Conservation (phyloP, 805 yeast genomes). For the Metahyphopichia silvanorum region DNA sequence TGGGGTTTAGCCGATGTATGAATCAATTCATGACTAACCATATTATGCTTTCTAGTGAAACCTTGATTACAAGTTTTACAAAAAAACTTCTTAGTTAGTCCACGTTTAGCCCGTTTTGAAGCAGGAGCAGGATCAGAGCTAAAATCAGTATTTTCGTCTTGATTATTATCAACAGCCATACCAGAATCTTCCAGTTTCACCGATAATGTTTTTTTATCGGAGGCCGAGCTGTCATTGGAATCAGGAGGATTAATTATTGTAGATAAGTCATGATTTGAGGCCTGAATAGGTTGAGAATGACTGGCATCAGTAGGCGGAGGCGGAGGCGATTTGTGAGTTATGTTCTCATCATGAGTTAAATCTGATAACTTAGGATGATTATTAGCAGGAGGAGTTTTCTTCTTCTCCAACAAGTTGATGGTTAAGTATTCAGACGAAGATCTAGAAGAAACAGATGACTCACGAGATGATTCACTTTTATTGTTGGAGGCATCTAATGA, state of each 20-base stretch:
- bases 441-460: slow-evolving; percentile 1
- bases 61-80: slow-evolving; percentile 62
- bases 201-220: neutral
- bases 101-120: slow-evolving; percentile 2
- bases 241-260: neutral
- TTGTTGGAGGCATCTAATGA: too few species aligned
- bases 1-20: slow-evolving; percentile 67
- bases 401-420: neutral
- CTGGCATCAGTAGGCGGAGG: neutral
- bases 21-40: slow-evolving; percentile 67
- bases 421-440: neutral
- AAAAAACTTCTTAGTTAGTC: slow-evolving; percentile 31
- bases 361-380: neutral
- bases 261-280: too few species aligned
- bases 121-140: neutral
- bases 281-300: neutral
- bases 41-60: slow-evolving; percentile 70
- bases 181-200: too few species aligned
- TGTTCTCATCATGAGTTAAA: neutral
- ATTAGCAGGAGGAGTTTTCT: neutral
- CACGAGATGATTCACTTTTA: neutral
- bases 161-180: neutral
- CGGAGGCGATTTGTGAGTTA: neutral
- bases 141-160: neutral
- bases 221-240: neutral